A percentile compares a stretch with the other conserved stretches of the same genome.
Conservation (phyloP, 2,329 filamentous ascomycete species). For the Coniella vitis region DNA sequence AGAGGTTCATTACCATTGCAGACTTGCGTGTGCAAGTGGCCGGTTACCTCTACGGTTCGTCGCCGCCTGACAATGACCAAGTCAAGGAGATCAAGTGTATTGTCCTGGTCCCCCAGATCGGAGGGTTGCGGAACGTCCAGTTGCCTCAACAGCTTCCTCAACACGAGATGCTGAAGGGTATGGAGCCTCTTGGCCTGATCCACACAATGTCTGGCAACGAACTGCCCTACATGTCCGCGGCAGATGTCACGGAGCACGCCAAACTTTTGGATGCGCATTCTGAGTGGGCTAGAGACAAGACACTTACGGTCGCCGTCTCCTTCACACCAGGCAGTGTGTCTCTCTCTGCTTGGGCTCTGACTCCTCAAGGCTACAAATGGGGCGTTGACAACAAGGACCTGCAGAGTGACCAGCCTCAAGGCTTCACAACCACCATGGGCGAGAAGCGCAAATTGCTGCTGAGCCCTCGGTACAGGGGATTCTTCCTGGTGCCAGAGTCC, state of each 20-base stretch:
- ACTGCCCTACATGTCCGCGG: constrained; percentile 90
- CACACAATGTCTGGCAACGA: constrained; percentile 95
- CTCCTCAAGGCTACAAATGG: constrained; percentile 91
- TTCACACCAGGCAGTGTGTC: constrained; percentile 97
- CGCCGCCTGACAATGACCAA: constrained; percentile 88
- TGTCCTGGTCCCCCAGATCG: constrained; percentile 95
- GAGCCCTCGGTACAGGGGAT: constrained; percentile 88
- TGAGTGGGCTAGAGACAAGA: constrained; percentile 79
- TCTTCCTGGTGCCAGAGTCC: constrained; percentile 90
- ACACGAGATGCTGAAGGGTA: constrained; percentile 77
- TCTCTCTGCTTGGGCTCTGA: constrained; percentile 86
- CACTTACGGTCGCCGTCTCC: constrained; percentile 87
- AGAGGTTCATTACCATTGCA: constrained; percentile 95
- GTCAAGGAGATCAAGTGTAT: constrained; percentile 97
- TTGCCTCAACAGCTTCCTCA: constrained; percentile 84
- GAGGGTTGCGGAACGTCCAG: constrained; percentile 85
- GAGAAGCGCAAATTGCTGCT: constrained; percentile 92
- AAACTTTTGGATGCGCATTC: constrained; percentile 78
- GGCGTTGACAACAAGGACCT: constrained; percentile 92
- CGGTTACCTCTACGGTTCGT: constrained; percentile 88
- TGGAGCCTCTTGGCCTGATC: constrained; percentile 91
- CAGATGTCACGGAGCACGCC: constrained; percentile 90
- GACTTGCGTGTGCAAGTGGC: constrained; percentile 95
- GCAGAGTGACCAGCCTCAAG: constrained; percentile 85
- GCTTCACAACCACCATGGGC: constrained; percentile 87